A percentile compares a stretch with the other conserved stretches of the same genome.
Evolutionary conservation across 139 green algal genomes (phyloP).

Genomic region (Chlorella vulgaris): DNA sequence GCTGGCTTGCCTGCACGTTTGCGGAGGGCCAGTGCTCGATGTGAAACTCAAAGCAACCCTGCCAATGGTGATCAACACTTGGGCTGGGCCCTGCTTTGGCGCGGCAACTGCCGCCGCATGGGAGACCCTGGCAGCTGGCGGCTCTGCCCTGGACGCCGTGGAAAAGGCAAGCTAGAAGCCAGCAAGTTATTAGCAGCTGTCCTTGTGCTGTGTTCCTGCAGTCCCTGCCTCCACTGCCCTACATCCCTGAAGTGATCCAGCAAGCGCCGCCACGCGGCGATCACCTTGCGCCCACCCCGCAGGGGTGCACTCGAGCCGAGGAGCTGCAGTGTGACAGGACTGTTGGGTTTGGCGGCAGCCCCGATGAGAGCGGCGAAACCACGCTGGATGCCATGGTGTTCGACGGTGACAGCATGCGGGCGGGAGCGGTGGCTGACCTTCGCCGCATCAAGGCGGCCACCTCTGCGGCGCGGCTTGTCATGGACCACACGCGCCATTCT

Average conservation of each 20-base stretch:
- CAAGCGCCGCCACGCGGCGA: too few relatives aligned
- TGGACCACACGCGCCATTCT: conserved; percentile 69
- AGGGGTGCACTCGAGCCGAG: conserved; percentile 63
- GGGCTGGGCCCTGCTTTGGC: conserved; percentile 55
- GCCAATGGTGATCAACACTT: conserved; percentile 78
- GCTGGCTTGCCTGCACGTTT: too few relatives aligned
- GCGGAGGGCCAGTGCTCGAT: neutral
- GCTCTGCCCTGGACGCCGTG: conserved; percentile 49
- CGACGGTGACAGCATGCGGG: conserved; percentile 71
- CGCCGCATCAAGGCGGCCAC: conserved; percentile 54
- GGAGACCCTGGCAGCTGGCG: neutral
- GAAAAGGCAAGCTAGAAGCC: conserved; percentile 28
- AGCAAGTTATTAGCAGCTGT: neutral
- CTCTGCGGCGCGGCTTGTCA: conserved; percentile 58
- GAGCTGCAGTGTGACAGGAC: conserved; percentile 69
- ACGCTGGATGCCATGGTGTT: conserved; percentile 84
- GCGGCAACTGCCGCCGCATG: conserved; percentile 59
- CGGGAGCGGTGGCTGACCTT: conserved; percentile 66
- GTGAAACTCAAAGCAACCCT: neutral
- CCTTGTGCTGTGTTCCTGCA: too few relatives aligned
- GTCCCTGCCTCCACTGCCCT: too few relatives aligned
- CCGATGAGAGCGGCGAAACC: conserved; percentile 46
- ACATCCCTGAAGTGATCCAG: too few relatives aligned
- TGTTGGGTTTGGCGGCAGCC: conserved; percentile 74
- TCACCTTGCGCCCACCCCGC: neutral